These are phyloP conservation scores for Hyphodiscus sp. DNA, from an alignment of 2,329 filamentous ascomycete species.

Conservation along the genomic window DNA sequence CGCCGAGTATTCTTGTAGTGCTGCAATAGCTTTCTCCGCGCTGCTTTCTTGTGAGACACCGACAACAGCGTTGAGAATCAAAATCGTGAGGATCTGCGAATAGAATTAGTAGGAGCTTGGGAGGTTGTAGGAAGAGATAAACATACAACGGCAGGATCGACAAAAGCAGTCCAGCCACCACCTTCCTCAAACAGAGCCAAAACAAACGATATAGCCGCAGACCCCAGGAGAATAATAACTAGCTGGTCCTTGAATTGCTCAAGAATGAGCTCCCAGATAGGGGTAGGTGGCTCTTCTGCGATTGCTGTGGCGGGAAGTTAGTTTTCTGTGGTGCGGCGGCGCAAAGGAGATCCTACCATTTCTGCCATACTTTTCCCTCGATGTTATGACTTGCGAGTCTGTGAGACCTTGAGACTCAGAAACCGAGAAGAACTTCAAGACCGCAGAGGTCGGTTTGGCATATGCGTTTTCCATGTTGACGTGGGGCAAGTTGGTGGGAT, in stretches of 20 bases:
- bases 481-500: constrained; percentile 7
- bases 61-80: constrained; percentile 93
- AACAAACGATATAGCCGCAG: constrained; percentile 87
- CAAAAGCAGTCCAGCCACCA: constrained; percentile 94
- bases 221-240: constrained; percentile 88
- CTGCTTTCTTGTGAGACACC: constrained; percentile 98
- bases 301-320: constrained; percentile 45
- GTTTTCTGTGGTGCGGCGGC: constrained; percentile 2
- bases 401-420: constrained; percentile 49
- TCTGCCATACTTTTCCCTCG: constrained; percentile 54
- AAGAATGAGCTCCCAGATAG: constrained; percentile 90
- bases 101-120: constrained; percentile 10
- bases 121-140: background rate
- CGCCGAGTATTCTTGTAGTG: constrained; percentile 96
- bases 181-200: constrained; percentile 89
- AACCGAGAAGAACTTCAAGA: constrained; percentile 53
- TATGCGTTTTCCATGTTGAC: constrained; percentile 56
- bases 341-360: constrained; percentile 45
- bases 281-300: constrained; percentile 88
- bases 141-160: constrained; percentile 89
- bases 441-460: constrained; percentile 48
- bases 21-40: constrained; percentile 96
- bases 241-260: constrained; percentile 99
- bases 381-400: constrained; percentile 49
- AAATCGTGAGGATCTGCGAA: constrained; percentile 82